Conservation (phyloP, 768 basidiomycete species). For the Tubosaeta sp. region DNA sequence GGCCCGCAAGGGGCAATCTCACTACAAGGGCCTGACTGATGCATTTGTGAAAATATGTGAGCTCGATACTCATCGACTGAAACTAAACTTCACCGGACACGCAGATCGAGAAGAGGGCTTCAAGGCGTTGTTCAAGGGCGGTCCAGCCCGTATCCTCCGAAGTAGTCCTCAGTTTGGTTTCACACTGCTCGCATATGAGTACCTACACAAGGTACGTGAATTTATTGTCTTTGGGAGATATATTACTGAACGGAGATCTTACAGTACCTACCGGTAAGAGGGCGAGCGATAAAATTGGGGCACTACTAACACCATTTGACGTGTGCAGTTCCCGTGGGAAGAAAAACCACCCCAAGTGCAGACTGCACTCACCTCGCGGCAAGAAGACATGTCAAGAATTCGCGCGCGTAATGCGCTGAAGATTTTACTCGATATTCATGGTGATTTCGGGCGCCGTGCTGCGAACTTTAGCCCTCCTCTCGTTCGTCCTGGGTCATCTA, state of each 20-base stretch:
- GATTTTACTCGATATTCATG: conserved; percentile 83
- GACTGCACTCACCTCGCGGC: conserved; percentile 64
- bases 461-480: conserved; percentile 31
- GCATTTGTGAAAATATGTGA: conserved; percentile 88
- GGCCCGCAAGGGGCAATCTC: conserved; percentile 83
- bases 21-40: conserved; percentile 86
- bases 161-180: conserved; percentile 95
- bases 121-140: conserved; percentile 87
- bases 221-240: background rate
- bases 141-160: conserved; percentile 80
- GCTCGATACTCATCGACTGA: conserved; percentile 27
- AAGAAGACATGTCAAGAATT: conserved; percentile 82
- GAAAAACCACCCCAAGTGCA: conserved; percentile 62
- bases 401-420: conserved; percentile 94
- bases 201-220: conserved; percentile 56
- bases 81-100: conserved; percentile 5
- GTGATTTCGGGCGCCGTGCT: conserved; percentile 74
- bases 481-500: conserved; percentile 16
- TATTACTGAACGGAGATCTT: background rate
- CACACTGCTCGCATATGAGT: conserved; percentile 78
- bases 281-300: background rate
- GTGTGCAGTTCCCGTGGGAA: conserved; percentile 74
- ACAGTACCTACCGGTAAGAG: conserved; percentile 33
- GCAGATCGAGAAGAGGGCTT: conserved; percentile 87
- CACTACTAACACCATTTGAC: conserved; percentile 1